phyloP scores from a whole-genome alignment of 257 asterid species.

The Nicotiana otophora region DNA sequence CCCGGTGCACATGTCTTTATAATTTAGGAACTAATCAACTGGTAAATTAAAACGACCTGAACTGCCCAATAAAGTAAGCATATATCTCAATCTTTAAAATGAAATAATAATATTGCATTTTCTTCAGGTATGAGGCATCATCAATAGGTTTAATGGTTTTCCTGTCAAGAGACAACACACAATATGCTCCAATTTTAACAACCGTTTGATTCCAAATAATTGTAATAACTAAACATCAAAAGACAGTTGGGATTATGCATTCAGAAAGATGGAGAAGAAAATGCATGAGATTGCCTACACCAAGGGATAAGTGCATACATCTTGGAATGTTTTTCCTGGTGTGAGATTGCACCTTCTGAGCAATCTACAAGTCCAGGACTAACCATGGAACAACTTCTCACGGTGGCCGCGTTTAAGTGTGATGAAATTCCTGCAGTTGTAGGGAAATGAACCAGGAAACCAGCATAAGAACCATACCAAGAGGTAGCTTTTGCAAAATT shows the following conservation, averaged over 20 bases:
- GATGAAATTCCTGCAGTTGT: constrained; percentile 9
- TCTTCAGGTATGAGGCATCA: neutral
- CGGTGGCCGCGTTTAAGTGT: constrained; percentile 22
- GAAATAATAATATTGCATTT: neutral
- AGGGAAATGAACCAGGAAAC: neutral
- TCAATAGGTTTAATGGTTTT: neutral
- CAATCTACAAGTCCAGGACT: constrained; percentile 32
- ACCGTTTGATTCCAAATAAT: neutral
- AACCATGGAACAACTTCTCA: constrained; percentile 40
- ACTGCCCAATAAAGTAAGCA: neutral
- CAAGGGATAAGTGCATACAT: constrained; percentile 20
- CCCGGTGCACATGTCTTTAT: neutral
- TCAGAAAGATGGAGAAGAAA: constrained; percentile 1
- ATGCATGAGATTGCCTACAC: neutral
- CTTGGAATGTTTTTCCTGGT: constrained; percentile 39
- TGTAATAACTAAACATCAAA: neutral
- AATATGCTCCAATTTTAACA: neutral
- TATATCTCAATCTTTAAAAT: neutral
- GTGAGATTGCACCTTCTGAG: constrained; percentile 31
- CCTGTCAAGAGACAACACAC: neutral
- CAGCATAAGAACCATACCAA: neutral
- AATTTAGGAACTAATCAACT: neutral
- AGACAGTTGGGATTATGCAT: neutral
- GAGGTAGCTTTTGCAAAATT: neutral
- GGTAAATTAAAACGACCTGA: neutral